These are phyloP conservation scores for Venturia nashicola DNA, from an alignment of 2,329 filamentous ascomycete species.

Conservation along the genomic window DNA sequence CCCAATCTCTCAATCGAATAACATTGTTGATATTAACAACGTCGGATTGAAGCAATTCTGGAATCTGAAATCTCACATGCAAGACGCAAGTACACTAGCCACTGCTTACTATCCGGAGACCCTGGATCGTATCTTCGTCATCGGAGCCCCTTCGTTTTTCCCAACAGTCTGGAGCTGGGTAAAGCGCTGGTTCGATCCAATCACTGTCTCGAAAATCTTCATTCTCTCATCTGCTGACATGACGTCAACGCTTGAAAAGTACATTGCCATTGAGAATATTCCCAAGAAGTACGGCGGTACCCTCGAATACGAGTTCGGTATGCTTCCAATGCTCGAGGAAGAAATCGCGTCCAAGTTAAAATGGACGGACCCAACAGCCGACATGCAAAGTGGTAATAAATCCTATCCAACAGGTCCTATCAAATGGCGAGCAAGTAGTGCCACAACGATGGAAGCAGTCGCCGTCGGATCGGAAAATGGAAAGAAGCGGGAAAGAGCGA, in stretches of 20 bases:
- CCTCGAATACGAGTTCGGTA: conserved; percentile 70
- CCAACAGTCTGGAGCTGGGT: conserved; percentile 90
- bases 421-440: conserved; percentile 28
- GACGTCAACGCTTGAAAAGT: conserved; percentile 61
- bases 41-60: conserved; percentile 90
- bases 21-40: conserved; percentile 84
- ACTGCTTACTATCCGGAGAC: conserved; percentile 95
- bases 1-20: conserved; percentile 86
- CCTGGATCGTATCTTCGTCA: conserved; percentile 73
- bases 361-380: conserved; percentile 23
- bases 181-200: conserved; percentile 84
- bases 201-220: conserved; percentile 85
- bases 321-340: conserved; percentile 59
- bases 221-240: conserved; percentile 67
- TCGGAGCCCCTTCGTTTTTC: conserved; percentile 84
- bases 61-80: conserved; percentile 89
- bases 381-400: conserved; percentile 20
- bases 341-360: conserved; percentile 28
- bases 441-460: conserved; percentile 31
- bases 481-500: conserved; percentile 23
- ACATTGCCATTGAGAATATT: conserved; percentile 73
- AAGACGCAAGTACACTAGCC: conserved; percentile 75
- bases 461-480: conserved; percentile 33
- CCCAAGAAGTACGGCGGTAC: conserved; percentile 83
- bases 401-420: conserved; percentile 36